These are phyloP conservation scores for Aotearoamyces nothofagi DNA, from an alignment of 2,329 filamentous ascomycete species.

Conservation along the genomic window DNA sequence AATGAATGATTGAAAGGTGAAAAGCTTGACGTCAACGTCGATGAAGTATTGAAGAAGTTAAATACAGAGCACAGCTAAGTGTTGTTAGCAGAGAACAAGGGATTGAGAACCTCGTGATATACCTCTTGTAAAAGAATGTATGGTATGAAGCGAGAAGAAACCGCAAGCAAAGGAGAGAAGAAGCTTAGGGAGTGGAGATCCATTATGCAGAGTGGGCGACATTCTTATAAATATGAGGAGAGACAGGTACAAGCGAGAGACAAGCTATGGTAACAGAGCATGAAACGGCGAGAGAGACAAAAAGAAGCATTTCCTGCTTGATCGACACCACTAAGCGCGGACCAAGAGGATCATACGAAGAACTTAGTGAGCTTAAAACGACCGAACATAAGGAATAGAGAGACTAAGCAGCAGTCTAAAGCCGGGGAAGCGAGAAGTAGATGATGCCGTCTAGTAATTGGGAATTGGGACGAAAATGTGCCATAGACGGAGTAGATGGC, in stretches of 20 bases:
- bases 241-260: neutral
- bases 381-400: neutral
- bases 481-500: too few species aligned
- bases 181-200: neutral
- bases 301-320: too few species aligned
- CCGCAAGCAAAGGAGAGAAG: too few species aligned
- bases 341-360: neutral
- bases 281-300: too few species aligned
- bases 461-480: too few species aligned
- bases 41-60: constrained; percentile 11
- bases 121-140: neutral
- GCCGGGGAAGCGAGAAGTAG: too few species aligned
- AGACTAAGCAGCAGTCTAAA: too few species aligned
- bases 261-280: neutral
- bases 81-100: constrained; percentile 6
- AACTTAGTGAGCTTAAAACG: neutral
- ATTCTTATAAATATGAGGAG: neutral
- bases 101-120: neutral
- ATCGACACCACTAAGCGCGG: neutral
- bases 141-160: neutral
- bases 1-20: constrained; percentile 11
- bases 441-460: too few species aligned
- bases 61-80: constrained; percentile 16
- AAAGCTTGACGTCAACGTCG: constrained; percentile 12
- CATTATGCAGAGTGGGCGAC: neutral